Evolutionary conservation across 495 filamentous ascomycete species (phyloP).

Genomic region (Aspergillus heteromorphus): DNA sequence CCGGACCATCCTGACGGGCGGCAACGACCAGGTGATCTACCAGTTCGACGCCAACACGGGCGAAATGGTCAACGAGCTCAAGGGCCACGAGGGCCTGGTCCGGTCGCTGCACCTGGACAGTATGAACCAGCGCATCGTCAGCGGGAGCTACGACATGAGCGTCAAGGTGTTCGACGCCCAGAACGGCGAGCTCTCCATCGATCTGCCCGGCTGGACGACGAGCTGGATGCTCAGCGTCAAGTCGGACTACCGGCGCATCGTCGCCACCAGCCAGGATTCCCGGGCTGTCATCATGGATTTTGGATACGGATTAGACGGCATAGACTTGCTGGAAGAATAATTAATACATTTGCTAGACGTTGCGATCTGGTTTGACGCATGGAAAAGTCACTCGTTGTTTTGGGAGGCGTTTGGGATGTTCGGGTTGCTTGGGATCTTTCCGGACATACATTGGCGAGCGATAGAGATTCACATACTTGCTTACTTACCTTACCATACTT

Average conservation of each 20-base stretch:
- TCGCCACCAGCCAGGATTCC: slow-evolving; percentile 89
- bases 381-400: neutral
- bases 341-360: slow-evolving; percentile 12
- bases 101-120: slow-evolving; percentile 84
- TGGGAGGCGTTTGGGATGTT: neutral
- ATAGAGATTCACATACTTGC: slow-evolving; percentile 9
- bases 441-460: slow-evolving; percentile 13
- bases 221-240: slow-evolving; percentile 97
- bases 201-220: slow-evolving; percentile 83
- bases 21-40: slow-evolving; percentile 89
- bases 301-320: slow-evolving; percentile 45
- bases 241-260: slow-evolving; percentile 86
- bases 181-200: slow-evolving; percentile 63
- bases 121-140: slow-evolving; percentile 74
- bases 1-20: slow-evolving; percentile 81
- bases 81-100: slow-evolving; percentile 75
- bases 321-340: slow-evolving; percentile 44
- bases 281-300: slow-evolving; percentile 86
- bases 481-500: no score
- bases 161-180: slow-evolving; percentile 88
- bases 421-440: slow-evolving; percentile 1
- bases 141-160: slow-evolving; percentile 87
- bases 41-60: slow-evolving; percentile 91
- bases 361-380: slow-evolving; percentile 14
- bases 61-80: slow-evolving; percentile 68